Evolutionary conservation across 192 early-diverging fungal species (phyloP), one percentile per base, ranked within the genome.

Genomic region (Linnemannia hyalina): DNA sequence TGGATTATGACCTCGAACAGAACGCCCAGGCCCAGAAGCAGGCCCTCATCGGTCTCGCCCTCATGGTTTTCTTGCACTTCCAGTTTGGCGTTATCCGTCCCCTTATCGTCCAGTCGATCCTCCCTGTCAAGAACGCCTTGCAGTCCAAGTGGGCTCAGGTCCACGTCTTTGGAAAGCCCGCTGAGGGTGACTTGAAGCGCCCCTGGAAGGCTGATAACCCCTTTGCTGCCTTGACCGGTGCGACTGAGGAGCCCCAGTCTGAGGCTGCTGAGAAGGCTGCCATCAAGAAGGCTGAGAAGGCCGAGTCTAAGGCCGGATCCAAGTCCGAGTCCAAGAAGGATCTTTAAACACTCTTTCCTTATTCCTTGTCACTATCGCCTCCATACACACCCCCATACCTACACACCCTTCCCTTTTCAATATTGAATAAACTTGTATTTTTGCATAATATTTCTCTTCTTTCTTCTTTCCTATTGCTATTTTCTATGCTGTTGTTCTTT

Each of bases 81-180:
- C 94, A 97, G 88, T 97, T 94, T 80, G 94, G 94, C 36, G 97
- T 97, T 76, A 91, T 96, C 60, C 95, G 97, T 80, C 98, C 98
- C 9, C 88, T 99, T 54, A 88, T 98, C 23, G 91, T 98, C 81
- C 98, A 99, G 90, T 92, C 93, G 22, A 89, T 98, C 75, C 82
- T 99, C 42, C 95, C 95, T 6, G 79, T 96, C 83, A 93, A 95
- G 83, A 93, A 92, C 71, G 84, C 96, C 70, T 90, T 93, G 74
- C 90, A 90, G 76, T 93, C 91, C 80, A 95, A 92, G 88, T 88
- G 96, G 36, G 93, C 97, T 73, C 92, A 94, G 88, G 93, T 99
- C 88, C 93, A 97, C 82, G 49, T 97, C 47, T 90, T 95, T 83
- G 92, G 94, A 54, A 89, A 95, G 87, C 88, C 92, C 15, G 93